Conservation (phyloP, 2,329 filamentous ascomycete species). For the Penicillium sp. region DNA sequence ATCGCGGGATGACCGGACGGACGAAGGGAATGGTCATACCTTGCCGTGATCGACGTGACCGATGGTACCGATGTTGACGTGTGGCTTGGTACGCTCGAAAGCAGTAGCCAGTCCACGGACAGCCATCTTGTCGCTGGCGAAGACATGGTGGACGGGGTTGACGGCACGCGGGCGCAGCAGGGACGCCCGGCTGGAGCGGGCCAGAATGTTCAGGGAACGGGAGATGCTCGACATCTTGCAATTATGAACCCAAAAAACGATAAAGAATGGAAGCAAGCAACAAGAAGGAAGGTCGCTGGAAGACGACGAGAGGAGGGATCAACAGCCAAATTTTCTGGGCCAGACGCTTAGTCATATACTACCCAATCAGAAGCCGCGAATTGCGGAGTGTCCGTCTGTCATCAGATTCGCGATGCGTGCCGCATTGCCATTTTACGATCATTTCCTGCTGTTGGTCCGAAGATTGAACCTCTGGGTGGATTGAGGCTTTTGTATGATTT, state of each 20-base stretch:
- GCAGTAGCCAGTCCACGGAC: conserved; percentile 56
- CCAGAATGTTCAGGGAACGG: conserved; percentile 70
- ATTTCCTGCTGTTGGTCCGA: neutral
- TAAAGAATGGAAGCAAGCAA: conserved; percentile 22
- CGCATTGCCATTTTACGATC: neutral
- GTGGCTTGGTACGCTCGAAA: conserved; percentile 89
- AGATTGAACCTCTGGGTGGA: neutral
- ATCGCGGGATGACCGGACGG: conserved; percentile 1
- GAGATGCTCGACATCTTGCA: conserved; percentile 74
- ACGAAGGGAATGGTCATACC: conserved; percentile 50
- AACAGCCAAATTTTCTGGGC: conserved; percentile 35
- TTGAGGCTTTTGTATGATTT: neutral
- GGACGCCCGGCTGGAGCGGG: conserved; percentile 75
- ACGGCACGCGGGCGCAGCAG: conserved; percentile 63
- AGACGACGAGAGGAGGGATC: conserved; percentile 23
- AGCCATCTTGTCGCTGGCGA: conserved; percentile 43
- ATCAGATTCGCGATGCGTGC: neutral
- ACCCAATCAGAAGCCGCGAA: conserved; percentile 31
- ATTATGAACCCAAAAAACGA: conserved; percentile 29
- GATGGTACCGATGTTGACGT: conserved; percentile 99
- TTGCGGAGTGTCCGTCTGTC: conserved; percentile 27
- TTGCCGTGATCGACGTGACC: conserved; percentile 99
- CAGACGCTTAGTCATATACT: conserved; percentile 36
- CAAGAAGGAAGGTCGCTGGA: conserved; percentile 26
- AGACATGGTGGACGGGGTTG: conserved; percentile 67